A percentile compares a stretch with the other conserved stretches of the same genome.
Conservation (phyloP, 1,284 basidiomycete species). For the Ceratobasidium sp. region DNA sequence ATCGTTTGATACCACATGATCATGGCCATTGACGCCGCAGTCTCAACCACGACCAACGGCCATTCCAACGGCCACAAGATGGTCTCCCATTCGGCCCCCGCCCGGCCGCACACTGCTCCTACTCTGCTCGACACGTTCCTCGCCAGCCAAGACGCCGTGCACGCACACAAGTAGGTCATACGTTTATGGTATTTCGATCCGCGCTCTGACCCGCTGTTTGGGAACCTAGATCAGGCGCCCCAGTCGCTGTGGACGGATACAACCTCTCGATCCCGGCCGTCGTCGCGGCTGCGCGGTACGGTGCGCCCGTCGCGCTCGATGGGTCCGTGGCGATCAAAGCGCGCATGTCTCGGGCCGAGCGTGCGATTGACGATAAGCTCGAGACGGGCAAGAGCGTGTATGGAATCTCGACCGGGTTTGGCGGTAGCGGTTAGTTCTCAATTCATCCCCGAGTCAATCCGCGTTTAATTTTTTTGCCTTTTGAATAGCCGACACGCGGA, state of each 20-base stretch:
- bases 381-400: slow-evolving; percentile 77
- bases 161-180: slow-evolving; percentile 43
- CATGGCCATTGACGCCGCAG: slow-evolving; percentile 38
- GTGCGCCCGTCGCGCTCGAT: slow-evolving; percentile 67
- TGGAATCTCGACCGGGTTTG: slow-evolving; percentile 59
- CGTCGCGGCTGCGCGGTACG: slow-evolving; percentile 75
- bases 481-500: slow-evolving; percentile 72
- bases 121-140: slow-evolving; percentile 47
- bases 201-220: slow-evolving; percentile 6
- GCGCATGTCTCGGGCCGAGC: slow-evolving; percentile 69
- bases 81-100: not conserved
- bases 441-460: not conserved
- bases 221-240: slow-evolving; percentile 42
- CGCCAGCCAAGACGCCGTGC: slow-evolving; percentile 25
- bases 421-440: slow-evolving; percentile 44
- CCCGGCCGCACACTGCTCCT: not conserved
- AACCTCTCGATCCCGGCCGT: slow-evolving; percentile 79
- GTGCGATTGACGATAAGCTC: slow-evolving; percentile 75
- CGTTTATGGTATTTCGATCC: slow-evolving; percentile 38
- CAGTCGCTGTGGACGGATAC: slow-evolving; percentile 75
- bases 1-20: slow-evolving; percentile 28
- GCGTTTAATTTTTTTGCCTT: slow-evolving; percentile 15
- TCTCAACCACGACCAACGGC: slow-evolving; percentile 20
- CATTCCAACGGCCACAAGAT: slow-evolving; percentile 36
- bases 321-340: slow-evolving; percentile 62